Evolutionary conservation across 305 asterid genomes (phyloP), one percentile per base, ranked within the genome.

Genomic region (Fraxinus baroniana): DNA sequence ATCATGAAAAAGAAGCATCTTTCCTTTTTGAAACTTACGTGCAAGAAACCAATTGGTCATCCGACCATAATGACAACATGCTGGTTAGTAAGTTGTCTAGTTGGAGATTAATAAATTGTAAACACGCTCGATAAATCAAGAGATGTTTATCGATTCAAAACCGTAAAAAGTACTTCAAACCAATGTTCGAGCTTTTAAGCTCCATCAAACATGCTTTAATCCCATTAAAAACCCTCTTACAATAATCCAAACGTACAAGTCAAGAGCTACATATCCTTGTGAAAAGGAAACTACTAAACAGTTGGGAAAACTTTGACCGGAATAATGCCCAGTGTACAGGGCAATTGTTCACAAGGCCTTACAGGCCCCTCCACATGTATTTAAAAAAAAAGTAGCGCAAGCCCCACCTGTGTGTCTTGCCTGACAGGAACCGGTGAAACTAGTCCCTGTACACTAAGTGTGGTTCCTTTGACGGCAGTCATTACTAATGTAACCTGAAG

Each of bases 41-140:
- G 85, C 80, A 60, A 85, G 82, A 72, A 77, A 81, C 85, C 88
- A 87, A 83, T 85, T 83, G 84, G 83, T 78, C 22, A 10, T 64
- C 28, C 4, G 15, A 66, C 2, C 37, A 66, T 26, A 68, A 30
- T 70, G 20, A 4, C 75, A 70, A 5, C 75, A 70, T 28, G 6
- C n/a, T 13, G 13, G 22, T 30, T 30, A 2, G 75, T 15, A 70
- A 70, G 3, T 15, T 70, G 18, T 12, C 41, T 30, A 30, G 9
- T 17, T 18, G 68, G 28, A 57, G 7, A 57, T 57, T 57, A 57
- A 57, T 20, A 7, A 55, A 55, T 18, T 18, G 66, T n/a, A 12
- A 17, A 24, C 10, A 5, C 60, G 17, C 60, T 49, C 0, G 28
- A 3, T 60, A 60, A 60, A 60, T 60, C 13, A 20, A 60, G 13